These are phyloP conservation scores for Nitzschia sp. DNA, from an alignment of 108 stramenopile species.

Conservation along the genomic window DNA sequence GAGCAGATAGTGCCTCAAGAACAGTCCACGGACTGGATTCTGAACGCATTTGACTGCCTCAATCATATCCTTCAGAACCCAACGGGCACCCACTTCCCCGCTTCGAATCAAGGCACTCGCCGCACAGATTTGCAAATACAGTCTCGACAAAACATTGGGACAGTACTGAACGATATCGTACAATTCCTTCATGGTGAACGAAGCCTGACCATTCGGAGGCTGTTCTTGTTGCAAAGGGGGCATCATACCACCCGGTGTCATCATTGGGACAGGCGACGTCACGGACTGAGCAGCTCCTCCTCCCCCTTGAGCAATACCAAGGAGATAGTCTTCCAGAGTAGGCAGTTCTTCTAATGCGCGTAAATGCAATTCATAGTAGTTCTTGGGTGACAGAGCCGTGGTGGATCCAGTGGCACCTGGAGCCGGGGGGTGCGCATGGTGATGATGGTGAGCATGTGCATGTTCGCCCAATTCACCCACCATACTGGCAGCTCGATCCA, in stretches of 20 bases:
- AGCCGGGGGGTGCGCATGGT: constrained; percentile 34
- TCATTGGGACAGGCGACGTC: background rate
- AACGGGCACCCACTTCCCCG: constrained; percentile 66
- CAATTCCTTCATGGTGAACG: constrained; percentile 82
- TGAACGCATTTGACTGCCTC: constrained; percentile 98
- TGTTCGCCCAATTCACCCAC: constrained; percentile 93
- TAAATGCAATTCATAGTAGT: constrained; percentile 99
- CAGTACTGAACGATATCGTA: constrained; percentile 95
- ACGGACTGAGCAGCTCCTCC: background rate
- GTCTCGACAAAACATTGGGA: constrained; percentile 92
- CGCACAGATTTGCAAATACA: constrained; percentile 97
- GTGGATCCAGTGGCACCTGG: constrained; percentile 39
- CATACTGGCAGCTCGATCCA: constrained; percentile 88
- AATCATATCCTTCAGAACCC: constrained; percentile 93
- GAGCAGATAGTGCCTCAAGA: constrained; percentile 95
- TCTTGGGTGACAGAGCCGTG: constrained; percentile 89
- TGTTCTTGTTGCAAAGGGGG: constrained; percentile 1
- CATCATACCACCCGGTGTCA: background rate
- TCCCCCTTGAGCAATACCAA: constrained; percentile 43
- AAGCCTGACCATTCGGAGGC: constrained; percentile 1
- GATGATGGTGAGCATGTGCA: constrained; percentile 63
- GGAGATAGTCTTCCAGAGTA: constrained; percentile 91
- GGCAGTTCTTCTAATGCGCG: constrained; percentile 93
- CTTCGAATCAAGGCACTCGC: constrained; percentile 93
- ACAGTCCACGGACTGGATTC: constrained; percentile 97